Base-by-base conservation (phyloP, 2,329 filamentous ascomycete species). In the Claviceps purpurea region DNA sequence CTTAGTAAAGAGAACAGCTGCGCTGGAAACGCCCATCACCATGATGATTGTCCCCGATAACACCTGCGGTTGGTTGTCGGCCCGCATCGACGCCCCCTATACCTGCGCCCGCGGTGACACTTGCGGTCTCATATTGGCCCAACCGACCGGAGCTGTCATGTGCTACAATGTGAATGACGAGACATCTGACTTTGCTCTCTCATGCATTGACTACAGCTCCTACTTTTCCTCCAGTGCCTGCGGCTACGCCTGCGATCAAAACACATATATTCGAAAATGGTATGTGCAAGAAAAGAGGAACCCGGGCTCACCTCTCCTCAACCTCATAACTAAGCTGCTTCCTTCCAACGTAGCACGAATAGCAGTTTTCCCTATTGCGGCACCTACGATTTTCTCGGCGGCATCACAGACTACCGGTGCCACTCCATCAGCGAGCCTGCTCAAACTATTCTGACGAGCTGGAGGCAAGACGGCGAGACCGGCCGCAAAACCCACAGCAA, bases 61-160 rank as follows among this genome's bases (percentile, higher is more conserved):
- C 54, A 75, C 71, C 0, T 78, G 75, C 54, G 75, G 75, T 56
- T 78, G 67, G 58, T 61, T 77, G 41, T 66, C 65, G 34, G 74
- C 69, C 37, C 64, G 62, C 30, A 51, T 64, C 13, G 71, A 63
- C 20, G 68, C 65, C 2, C 64, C 64, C 4, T 73, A 68, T 56
- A 69, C 64, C 13, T 77, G 74, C 55, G 59, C 58, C 14, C 55
- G 48, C 18, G 56, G 55, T 24, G 59, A 57, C 38, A 66, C 60
- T 18, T 77, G 74, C 50, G 68, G 70, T 39, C 65, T 76, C 50
- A 61, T 71, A 47, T 67, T 68, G 1, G 56, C 66, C 4, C 54
- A 61, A 3, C 50, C 56, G 4, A 55, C 53, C 13, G 74, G 74
- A 16, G 61, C 61, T 18, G 66, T 73, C 20, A 71, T 67, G 22